Evolutionary conservation across 495 filamentous ascomycete genomes (phyloP), one percentile per base, ranked within the genome.

Genomic region (Rhypophila decipiens): DNA sequence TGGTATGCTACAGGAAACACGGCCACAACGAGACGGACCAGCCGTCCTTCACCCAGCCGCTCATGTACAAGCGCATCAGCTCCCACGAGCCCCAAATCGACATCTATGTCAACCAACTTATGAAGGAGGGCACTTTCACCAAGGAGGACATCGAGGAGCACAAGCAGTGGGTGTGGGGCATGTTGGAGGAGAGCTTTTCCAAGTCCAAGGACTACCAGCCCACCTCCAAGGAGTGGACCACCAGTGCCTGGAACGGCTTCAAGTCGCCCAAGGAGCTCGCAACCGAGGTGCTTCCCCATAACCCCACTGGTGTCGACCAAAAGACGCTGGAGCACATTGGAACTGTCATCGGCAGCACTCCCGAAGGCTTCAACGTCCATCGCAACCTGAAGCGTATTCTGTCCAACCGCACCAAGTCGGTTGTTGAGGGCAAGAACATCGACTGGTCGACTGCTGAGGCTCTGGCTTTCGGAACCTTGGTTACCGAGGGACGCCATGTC

Each of bases 1-100:
- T 98, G 50, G 88, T 97, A 59, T 98, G 93, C 80, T 98, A 98
- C 77, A 85, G 93, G 56, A 98, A 97, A 73, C 83, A 96, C 69
- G 93, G 93, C 44, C 93, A 98, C 82, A 98, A 98, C 72, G 93
- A 98, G 76, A 98, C 93, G 12, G 93, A 98, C 60, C 93, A 98
- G 73, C 93, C 93, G 15, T 95, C 90, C 24, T 98, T 98, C 78
- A 98, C 93, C n/a, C 93, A 98, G 70, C 93, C 93, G 31, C 71
- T 95, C 50, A 98, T 98, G 93, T 98, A 98, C 78, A 95, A 96
- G 79, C 87, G 86, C 55, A 96, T 98, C 61, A 78, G 80, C 46
- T 73, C 80, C 31, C 86, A 96, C 63, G 75, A 82, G 50, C 75
- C 80, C 20, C 83, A 90, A 64, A 81, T 98, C 50, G 82, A 90